phyloP scores from a whole-genome alignment of 1,284 basidiomycete species.

The Prillingera fragicola region DNA sequence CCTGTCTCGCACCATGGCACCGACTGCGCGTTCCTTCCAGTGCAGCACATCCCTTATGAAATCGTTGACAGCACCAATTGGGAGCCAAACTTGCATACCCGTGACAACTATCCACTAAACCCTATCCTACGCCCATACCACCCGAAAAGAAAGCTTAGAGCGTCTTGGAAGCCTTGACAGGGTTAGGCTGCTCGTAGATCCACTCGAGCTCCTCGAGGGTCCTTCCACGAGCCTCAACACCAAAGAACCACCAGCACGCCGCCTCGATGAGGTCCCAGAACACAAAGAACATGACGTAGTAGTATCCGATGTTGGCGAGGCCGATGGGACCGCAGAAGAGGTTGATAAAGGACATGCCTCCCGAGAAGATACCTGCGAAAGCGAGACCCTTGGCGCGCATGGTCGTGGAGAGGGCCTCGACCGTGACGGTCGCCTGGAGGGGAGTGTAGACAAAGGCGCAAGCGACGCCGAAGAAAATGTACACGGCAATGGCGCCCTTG shows the following conservation, averaged over 20 bases:
- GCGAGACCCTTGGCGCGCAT: slow-evolving; percentile 59
- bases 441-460: slow-evolving; percentile 36
- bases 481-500: neutral
- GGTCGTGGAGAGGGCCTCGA: slow-evolving; percentile 56
- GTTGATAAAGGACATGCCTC: slow-evolving; percentile 54
- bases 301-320: slow-evolving; percentile 49
- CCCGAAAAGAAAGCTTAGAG: no score
- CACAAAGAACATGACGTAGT: slow-evolving; percentile 38
- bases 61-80: no score
- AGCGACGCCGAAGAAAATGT: slow-evolving; percentile 9
- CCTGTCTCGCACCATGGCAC: no score
- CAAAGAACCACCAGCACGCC: slow-evolving; percentile 43
- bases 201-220: slow-evolving; percentile 46
- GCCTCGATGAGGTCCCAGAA: slow-evolving; percentile 43
- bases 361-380: slow-evolving; percentile 50
- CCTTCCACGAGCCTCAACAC: slow-evolving; percentile 45
- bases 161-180: slow-evolving; percentile 38
- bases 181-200: slow-evolving; percentile 41
- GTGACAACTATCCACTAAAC: no score
- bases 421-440: slow-evolving; percentile 55
- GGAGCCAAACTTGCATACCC: no score
- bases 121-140: no score
- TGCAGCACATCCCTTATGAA: no score
- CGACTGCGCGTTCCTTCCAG: no score
- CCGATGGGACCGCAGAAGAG: slow-evolving; percentile 49